These are phyloP conservation scores for Cucurbita moschata DNA, from an alignment of 306 rosid species.

Conservation along the genomic window DNA sequence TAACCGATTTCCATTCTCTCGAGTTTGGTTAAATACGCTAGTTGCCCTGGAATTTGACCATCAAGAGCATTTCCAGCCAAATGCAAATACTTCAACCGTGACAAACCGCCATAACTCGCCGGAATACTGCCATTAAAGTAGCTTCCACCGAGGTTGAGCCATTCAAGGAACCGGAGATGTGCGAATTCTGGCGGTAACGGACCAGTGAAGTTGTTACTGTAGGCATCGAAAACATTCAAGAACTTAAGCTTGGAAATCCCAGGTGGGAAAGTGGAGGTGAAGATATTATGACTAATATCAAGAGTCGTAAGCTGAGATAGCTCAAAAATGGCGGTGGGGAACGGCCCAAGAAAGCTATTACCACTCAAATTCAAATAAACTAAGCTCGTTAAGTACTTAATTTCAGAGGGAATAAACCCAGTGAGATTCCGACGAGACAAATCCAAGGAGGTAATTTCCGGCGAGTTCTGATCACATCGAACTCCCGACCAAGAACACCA, in stretches of 20 bases:
- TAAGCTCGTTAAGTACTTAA: constrained; percentile 35
- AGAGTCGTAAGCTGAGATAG: constrained; percentile 40
- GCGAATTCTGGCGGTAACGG: constrained; percentile 43
- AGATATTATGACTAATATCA: constrained; percentile 61
- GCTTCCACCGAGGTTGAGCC: constrained; percentile 87
- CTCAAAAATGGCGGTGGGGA: constrained; percentile 46
- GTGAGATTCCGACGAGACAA: constrained; percentile 76
- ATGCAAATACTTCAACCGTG: constrained; percentile 33
- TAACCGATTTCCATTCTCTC: constrained; percentile 79
- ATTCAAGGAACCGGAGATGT: constrained; percentile 46
- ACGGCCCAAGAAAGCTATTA: constrained; percentile 42
- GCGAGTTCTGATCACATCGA: constrained; percentile 48
- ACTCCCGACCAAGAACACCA: constrained; percentile 93
- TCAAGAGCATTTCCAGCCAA: constrained; percentile 60
- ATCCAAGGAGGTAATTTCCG: constrained; percentile 42
- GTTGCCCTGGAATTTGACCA: constrained; percentile 48
- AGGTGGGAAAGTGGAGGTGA: constrained; percentile 65
- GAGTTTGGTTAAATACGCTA: constrained; percentile 39
- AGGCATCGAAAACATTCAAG: constrained; percentile 55
- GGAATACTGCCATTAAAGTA: constrained; percentile 63
- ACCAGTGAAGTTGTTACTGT: constrained; percentile 73
- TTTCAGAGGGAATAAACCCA: constrained; percentile 50
- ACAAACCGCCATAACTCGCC: constrained; percentile 36
- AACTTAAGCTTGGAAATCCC: constrained; percentile 72
- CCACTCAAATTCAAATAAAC: constrained; percentile 62